These are phyloP conservation scores for Flaveria trinervia DNA, from an alignment of 129 eudicot genomes.

Conservation along the genomic window DNA sequence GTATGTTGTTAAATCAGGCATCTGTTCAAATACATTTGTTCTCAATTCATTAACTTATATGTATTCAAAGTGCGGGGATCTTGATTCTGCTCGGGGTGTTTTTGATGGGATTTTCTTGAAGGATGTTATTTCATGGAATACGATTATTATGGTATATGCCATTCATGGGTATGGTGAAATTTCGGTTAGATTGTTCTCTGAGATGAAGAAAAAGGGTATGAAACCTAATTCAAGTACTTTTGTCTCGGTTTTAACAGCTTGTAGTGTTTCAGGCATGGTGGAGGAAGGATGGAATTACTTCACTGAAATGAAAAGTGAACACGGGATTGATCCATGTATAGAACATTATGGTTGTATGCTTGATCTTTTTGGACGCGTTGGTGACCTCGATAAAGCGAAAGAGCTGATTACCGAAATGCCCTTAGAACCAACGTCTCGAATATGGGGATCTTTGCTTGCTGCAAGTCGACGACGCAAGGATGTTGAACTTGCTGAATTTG, in stretches of 20 bases:
- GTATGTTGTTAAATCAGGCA: slow-evolving; percentile 41
- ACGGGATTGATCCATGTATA: slow-evolving; percentile 62
- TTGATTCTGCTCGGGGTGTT: slow-evolving; percentile 41
- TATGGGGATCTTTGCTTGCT: slow-evolving; percentile 80
- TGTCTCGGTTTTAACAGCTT: slow-evolving; percentile 65
- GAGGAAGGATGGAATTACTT: slow-evolving; percentile 80
- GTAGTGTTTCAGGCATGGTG: slow-evolving; percentile 64
- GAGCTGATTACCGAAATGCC: slow-evolving; percentile 62
- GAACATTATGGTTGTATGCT: slow-evolving; percentile 85
- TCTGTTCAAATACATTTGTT: slow-evolving; percentile 38
- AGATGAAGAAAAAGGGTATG: slow-evolving; percentile 45
- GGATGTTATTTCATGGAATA: slow-evolving; percentile 81
- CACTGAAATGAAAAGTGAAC: slow-evolving; percentile 53
- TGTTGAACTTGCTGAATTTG: slow-evolving; percentile 66
- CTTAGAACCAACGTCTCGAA: slow-evolving; percentile 58
- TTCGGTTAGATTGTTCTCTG: slow-evolving; percentile 48
- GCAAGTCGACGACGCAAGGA: slow-evolving; percentile 57
- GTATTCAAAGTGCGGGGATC: slow-evolving; percentile 83
- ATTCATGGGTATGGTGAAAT: slow-evolving; percentile 61
- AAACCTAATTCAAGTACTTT: slow-evolving; percentile 72
- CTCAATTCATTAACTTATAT: slow-evolving; percentile 53
- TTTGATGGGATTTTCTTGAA: slow-evolving; percentile 47
- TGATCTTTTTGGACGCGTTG: slow-evolving; percentile 69
- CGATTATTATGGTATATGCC: slow-evolving; percentile 70
- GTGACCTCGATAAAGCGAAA: slow-evolving; percentile 54